phyloP scores from a whole-genome alignment of 306 rosid species.

The Ormosia emarginata region DNA sequence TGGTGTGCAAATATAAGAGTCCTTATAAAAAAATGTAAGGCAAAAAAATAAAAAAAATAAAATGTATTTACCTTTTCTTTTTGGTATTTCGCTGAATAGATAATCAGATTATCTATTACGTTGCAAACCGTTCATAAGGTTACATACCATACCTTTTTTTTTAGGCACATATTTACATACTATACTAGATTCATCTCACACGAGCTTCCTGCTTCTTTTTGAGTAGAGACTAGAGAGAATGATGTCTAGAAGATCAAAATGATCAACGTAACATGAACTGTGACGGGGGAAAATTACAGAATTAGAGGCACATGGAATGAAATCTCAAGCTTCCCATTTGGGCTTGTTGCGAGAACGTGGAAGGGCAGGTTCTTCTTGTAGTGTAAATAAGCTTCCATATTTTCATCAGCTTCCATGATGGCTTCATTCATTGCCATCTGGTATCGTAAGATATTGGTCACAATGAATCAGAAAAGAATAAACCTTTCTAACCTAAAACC shows the following conservation, averaged over 20 bases:
- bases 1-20: no score
- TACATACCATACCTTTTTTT: not conserved
- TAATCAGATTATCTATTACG: not conserved
- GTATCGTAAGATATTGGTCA: conserved; percentile 4
- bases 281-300: not conserved
- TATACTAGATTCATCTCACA: not conserved
- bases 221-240: not conserved
- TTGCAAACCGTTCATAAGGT: not conserved
- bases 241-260: not conserved
- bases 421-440: conserved; percentile 80
- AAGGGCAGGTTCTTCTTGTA: conserved; percentile 48
- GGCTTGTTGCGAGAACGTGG: conserved; percentile 78
- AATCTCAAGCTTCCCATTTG: conserved; percentile 55
- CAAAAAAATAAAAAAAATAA: not conserved
- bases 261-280: not conserved
- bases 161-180: no score
- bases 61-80: not conserved
- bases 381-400: conserved; percentile 21
- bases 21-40: no score
- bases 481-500: not conserved
- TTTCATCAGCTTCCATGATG: conserved; percentile 47
- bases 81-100: conserved; percentile 12
- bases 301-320: not conserved
- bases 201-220: not conserved
- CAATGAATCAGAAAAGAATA: not conserved